Percentiles rank a stretch among this genome's conserved stretches.
These are phyloP conservation scores for Nissolia schottii DNA, from an alignment of 306 rosid species.

Conservation along the genomic window DNA sequence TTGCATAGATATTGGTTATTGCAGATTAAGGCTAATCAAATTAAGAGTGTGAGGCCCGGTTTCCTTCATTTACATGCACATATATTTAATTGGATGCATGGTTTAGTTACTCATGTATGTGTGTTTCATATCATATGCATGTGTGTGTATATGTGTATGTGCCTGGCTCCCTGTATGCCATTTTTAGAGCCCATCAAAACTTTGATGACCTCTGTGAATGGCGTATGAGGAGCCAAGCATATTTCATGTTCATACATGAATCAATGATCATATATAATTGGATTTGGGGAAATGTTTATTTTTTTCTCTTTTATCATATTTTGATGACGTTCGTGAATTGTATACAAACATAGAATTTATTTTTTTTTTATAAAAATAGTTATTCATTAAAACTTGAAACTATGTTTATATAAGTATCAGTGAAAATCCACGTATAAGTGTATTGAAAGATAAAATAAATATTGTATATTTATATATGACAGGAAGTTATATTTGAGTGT, in stretches of 20 bases:
- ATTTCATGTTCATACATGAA: constrained; percentile 34
- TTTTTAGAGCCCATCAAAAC: constrained; percentile 17
- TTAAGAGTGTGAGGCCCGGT: background rate
- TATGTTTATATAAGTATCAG: too few relatives aligned
- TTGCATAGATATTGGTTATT: background rate
- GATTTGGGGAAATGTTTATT: too few relatives aligned
- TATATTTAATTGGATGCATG: background rate
- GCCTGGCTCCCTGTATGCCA: constrained; percentile 56
- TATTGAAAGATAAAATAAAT: too few relatives aligned
- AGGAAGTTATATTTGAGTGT: too few relatives aligned
- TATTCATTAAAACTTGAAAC: too few relatives aligned
- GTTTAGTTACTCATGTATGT: background rate
- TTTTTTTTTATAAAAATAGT: too few relatives aligned
- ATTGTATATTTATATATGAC: too few relatives aligned
- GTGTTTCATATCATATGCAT: background rate
- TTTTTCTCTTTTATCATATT: too few relatives aligned
- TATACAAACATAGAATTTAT: too few relatives aligned
- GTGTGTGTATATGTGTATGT: constrained; percentile 3
- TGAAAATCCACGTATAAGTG: too few relatives aligned
- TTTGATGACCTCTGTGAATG: constrained; percentile 25
- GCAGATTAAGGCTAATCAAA: background rate
- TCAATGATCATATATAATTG: background rate
- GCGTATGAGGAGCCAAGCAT: constrained; percentile 48
- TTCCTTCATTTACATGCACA: background rate
- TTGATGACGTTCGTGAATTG: too few relatives aligned